Conservation (phyloP, 2,329 filamentous ascomycete genomes). For the Periglandula ipomoeae region DNA sequence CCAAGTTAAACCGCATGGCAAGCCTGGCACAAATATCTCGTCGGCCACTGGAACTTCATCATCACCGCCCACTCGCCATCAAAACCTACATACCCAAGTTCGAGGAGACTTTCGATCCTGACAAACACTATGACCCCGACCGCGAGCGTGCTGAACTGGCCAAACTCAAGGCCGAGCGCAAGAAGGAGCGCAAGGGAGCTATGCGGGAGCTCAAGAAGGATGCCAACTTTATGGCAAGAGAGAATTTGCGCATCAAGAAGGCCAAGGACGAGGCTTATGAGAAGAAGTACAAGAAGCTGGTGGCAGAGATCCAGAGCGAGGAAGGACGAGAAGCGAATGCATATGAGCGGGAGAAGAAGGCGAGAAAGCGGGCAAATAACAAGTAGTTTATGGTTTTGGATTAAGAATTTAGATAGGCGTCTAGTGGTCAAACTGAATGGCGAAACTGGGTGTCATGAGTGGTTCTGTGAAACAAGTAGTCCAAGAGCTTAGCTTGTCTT, state of each 20-base stretch:
- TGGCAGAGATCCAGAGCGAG: slow-evolving; percentile 92
- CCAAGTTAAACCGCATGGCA: slow-evolving; percentile 45
- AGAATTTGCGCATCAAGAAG: slow-evolving; percentile 87
- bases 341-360: slow-evolving; percentile 79
- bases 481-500: too few relatives aligned
- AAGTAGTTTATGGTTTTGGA: slow-evolving; percentile 16
- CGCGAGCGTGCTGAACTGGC: slow-evolving; percentile 76
- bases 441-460: too few relatives aligned
- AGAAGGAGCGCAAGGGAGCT: slow-evolving; percentile 90
- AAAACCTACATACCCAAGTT: slow-evolving; percentile 87
- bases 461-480: too few relatives aligned
- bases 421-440: background rate
- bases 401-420: background rate
- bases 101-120: slow-evolving; percentile 88
- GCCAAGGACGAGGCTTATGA: slow-evolving; percentile 89
- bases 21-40: slow-evolving; percentile 55
- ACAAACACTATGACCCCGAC: slow-evolving; percentile 95
- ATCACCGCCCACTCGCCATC: slow-evolving; percentile 82
- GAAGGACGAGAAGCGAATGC: slow-evolving; percentile 79
- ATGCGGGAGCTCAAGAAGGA: slow-evolving; percentile 93
- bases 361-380: slow-evolving; percentile 57
- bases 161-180: slow-evolving; percentile 83
- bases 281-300: slow-evolving; percentile 85
- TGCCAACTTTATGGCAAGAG: slow-evolving; percentile 82
- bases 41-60: slow-evolving; percentile 76